These are phyloP conservation scores for Stachybotrys chartarum DNA, from an alignment of 2,329 filamentous ascomycete species.

Conservation along the genomic window DNA sequence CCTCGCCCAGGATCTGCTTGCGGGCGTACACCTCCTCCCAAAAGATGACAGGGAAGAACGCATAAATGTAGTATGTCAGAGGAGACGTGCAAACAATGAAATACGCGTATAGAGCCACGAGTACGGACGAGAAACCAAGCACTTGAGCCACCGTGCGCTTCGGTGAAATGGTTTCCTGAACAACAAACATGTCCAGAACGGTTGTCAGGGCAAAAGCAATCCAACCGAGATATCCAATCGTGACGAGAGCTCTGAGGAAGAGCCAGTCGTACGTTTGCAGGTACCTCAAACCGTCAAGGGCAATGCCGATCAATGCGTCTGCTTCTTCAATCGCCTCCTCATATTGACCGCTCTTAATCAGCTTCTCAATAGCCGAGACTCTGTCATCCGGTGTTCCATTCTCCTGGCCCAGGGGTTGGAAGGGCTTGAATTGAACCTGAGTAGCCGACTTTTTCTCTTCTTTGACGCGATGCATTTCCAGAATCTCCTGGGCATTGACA, in stretches of 20 bases:
- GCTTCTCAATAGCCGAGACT: constrained; percentile 55
- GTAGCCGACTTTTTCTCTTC: constrained; percentile 73
- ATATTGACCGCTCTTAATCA: constrained; percentile 60
- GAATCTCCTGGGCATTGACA: constrained; percentile 75
- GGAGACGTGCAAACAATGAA: constrained; percentile 77
- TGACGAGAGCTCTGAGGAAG: constrained; percentile 83
- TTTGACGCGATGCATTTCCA: constrained; percentile 96
- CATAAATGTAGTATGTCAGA: constrained; percentile 81
- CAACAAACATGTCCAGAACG: constrained; percentile 80
- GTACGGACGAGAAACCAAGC: constrained; percentile 64
- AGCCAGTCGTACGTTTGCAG: constrained; percentile 98
- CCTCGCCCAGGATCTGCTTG: constrained; percentile 60
- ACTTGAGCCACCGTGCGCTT: constrained; percentile 53
- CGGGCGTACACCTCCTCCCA: constrained; percentile 93
- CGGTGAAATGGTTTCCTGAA: constrained; percentile 61
- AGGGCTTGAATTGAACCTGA: constrained; percentile 73
- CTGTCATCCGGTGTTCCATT: constrained; percentile 59
- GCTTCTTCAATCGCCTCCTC: constrained; percentile 76
- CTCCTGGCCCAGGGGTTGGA: constrained; percentile 57
- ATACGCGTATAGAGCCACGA: constrained; percentile 71
- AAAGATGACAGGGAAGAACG: constrained; percentile 86
- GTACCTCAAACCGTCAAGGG: constrained; percentile 79
- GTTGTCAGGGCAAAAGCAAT: constrained; percentile 87
- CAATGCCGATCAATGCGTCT: constrained; percentile 66
- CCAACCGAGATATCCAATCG: constrained; percentile 88